Evolutionary conservation across 2,329 filamentous ascomycete species (phyloP).

Genomic region (Chaetothyriales sp.): DNA sequence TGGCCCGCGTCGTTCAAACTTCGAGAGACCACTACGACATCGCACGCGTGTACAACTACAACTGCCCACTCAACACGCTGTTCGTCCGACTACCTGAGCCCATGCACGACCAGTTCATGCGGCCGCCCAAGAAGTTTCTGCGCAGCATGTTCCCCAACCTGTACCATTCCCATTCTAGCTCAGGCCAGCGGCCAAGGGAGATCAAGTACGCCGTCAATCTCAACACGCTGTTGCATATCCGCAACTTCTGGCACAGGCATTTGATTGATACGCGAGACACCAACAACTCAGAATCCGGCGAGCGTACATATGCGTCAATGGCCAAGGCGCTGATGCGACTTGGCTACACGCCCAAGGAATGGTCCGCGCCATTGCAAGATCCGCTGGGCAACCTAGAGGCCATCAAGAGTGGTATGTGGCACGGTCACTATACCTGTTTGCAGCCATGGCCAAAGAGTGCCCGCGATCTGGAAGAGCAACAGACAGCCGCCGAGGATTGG

Average conservation of each 20-base stretch:
- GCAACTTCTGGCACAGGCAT: constrained; percentile 32
- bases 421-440: constrained; percentile 22
- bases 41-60: constrained; percentile 18
- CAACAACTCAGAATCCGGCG: neutral
- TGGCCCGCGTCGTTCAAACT: constrained; percentile 6
- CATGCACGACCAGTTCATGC: constrained; percentile 10
- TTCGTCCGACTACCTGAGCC: constrained; percentile 9
- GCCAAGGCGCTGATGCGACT: constrained; percentile 7
- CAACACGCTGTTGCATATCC: constrained; percentile 24
- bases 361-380: constrained; percentile 2
- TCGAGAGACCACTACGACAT: constrained; percentile 16
- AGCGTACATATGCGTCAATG: constrained; percentile 16
- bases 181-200: constrained; percentile 10
- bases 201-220: constrained; percentile 19
- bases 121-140: neutral
- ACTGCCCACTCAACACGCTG: constrained; percentile 17
- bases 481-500: constrained; percentile 26
- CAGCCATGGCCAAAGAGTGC: constrained; percentile 22
- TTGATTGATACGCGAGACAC: constrained; percentile 17
- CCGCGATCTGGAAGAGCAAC: constrained; percentile 19
- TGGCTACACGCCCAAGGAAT: constrained; percentile 9
- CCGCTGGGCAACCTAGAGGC: neutral
- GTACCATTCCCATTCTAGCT: neutral
- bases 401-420: constrained; percentile 5
- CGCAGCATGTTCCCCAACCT: constrained; percentile 6